These are phyloP conservation scores for Leucocoprinus birnbaumii DNA, from an alignment of 768 basidiomycete species.

Conservation along the genomic window DNA sequence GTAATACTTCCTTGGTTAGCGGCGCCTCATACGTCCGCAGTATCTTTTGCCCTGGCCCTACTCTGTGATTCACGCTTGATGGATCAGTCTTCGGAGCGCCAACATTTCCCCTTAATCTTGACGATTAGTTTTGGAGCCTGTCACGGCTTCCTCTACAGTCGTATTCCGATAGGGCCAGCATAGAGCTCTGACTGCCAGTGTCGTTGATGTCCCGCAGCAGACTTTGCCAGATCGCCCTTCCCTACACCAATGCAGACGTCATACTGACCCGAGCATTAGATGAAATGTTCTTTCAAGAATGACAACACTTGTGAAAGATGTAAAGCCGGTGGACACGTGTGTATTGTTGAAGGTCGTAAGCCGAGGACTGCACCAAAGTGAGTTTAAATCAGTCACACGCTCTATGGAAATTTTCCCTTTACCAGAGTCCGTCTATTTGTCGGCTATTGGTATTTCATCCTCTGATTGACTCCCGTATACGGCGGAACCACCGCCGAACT, in stretches of 20 bases:
- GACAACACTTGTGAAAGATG: conserved; percentile 81
- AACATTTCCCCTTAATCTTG: not conserved
- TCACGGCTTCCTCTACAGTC: not conserved
- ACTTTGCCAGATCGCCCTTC: not conserved
- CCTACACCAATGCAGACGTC: not conserved
- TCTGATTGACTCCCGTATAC: not conserved
- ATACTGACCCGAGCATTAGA: conserved; percentile 39
- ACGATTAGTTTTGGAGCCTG: not conserved
- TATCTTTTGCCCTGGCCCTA: not conserved
- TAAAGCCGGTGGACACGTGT: conserved; percentile 66
- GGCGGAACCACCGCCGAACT: not conserved
- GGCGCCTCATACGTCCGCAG: no score
- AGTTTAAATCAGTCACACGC: conserved; percentile 31
- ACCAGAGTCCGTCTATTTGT: conserved; percentile 9
- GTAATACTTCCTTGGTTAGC: conserved; percentile 21
- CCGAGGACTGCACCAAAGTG: conserved; percentile 79
- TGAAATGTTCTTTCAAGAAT: conserved; percentile 80
- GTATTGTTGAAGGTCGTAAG: conserved; percentile 83
- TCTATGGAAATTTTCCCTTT: conserved; percentile 6
- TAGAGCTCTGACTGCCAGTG: not conserved
- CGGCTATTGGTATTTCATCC: conserved; percentile 3
- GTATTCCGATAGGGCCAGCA: not conserved
- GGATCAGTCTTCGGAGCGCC: not conserved
- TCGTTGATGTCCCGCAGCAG: not conserved
- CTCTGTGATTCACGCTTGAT: not conserved